These are phyloP conservation scores for Claviceps maximensis DNA, from an alignment of 2,329 filamentous ascomycete species.

Conservation along the genomic window DNA sequence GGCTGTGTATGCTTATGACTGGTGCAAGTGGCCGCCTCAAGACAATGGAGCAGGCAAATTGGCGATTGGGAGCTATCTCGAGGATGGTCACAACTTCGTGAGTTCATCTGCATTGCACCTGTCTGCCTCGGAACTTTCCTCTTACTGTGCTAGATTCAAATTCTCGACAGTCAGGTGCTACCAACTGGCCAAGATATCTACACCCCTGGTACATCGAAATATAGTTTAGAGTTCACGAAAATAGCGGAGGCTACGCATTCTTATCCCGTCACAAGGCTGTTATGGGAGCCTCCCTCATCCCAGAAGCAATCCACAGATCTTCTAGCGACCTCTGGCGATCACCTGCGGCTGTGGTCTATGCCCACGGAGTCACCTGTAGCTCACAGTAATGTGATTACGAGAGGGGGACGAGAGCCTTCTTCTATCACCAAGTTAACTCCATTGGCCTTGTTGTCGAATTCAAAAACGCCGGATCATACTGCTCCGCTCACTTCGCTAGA, in stretches of 20 bases:
- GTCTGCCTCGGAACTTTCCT: not conserved
- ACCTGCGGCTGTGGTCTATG: conserved; percentile 85
- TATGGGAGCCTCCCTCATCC: conserved; percentile 92
- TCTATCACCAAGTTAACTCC: conserved; percentile 73
- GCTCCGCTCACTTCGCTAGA: conserved; percentile 91
- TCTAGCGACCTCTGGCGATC: conserved; percentile 87
- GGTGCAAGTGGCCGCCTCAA: conserved; percentile 94
- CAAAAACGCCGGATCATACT: conserved; percentile 95
- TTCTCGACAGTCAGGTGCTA: conserved; percentile 73
- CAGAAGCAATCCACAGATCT: conserved; percentile 94
- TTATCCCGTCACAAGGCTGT: conserved; percentile 85
- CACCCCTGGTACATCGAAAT: conserved; percentile 55
- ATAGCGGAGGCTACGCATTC: conserved; percentile 95
- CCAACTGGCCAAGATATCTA: conserved; percentile 58
- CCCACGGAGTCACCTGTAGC: conserved; percentile 50
- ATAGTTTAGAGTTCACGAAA: conserved; percentile 79
- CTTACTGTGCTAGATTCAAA: conserved; percentile 63
- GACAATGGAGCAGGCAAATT: conserved; percentile 76
- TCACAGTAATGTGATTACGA: conserved; percentile 54
- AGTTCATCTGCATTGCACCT: conserved; percentile 15
- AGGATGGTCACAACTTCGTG: conserved; percentile 97
- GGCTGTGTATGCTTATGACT: conserved; percentile 94
- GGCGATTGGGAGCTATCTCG: conserved; percentile 87
- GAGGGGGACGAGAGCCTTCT: conserved; percentile 41
- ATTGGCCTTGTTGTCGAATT: conserved; percentile 86